A percentile compares a stretch with the other conserved stretches of the same genome.
Conservation (phyloP, 1,284 basidiomycete genomes). For the Puccinia brachypodii region DNA sequence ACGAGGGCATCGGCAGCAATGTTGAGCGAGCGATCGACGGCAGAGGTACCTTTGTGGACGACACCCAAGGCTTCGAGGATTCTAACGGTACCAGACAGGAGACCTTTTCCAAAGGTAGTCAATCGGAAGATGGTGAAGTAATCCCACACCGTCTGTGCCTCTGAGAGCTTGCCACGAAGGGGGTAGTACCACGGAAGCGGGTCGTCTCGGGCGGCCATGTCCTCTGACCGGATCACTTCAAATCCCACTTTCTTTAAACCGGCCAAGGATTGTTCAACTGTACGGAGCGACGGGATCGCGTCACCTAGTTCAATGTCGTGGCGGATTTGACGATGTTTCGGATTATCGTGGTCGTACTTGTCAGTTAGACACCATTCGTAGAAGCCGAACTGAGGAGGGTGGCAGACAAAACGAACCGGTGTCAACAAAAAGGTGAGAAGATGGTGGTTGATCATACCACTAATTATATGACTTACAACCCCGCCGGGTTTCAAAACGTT, state of each 20-base stretch:
- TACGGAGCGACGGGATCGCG: constrained; percentile 97
- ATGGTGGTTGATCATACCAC: neutral
- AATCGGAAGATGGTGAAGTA: constrained; percentile 64
- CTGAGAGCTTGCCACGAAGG: constrained; percentile 84
- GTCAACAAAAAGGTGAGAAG: too few species aligned
- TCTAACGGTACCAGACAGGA: constrained; percentile 79
- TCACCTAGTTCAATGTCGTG: constrained; percentile 78
- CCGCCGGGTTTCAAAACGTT: constrained; percentile 97
- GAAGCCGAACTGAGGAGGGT: constrained; percentile 83
- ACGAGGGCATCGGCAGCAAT: constrained; percentile 77
- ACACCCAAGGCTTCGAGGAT: constrained; percentile 75
- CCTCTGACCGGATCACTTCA: constrained; percentile 85
- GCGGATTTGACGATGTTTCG: constrained; percentile 85
- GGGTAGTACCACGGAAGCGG: constrained; percentile 90
- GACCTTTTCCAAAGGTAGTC: constrained; percentile 79
- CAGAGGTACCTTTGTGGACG: constrained; percentile 87
- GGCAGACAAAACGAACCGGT: too few species aligned
- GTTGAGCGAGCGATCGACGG: constrained; percentile 86
- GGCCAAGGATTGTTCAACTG: constrained; percentile 69
- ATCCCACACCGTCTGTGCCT: constrained; percentile 94
- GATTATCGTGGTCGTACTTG: constrained; percentile 79
- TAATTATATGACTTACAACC: constrained; percentile 65
- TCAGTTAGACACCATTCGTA: constrained; percentile 99
- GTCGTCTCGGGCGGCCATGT: constrained; percentile 74
- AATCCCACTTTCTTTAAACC: constrained; percentile 86